Percentiles rank a stretch among this genome's conserved stretches.
phyloP scores from a whole-genome alignment of 2,329 filamentous ascomycete species.

The Clonostachys rhizophaga region DNA sequence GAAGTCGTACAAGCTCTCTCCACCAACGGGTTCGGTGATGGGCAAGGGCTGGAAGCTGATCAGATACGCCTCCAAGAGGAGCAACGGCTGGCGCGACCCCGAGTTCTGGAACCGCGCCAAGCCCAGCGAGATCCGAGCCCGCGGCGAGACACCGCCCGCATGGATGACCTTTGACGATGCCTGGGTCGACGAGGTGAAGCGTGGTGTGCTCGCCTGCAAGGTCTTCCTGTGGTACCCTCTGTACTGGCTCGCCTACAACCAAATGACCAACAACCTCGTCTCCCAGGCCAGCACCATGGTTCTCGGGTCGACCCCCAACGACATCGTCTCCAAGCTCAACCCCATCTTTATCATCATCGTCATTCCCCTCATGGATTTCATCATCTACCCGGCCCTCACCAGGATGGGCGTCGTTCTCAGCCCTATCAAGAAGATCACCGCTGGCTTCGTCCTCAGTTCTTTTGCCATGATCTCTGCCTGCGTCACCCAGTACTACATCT shows the following conservation, averaged over 20 bases:
- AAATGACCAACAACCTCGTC: constrained; percentile 56
- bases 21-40: constrained; percentile 69
- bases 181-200: constrained; percentile 75
- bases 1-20: constrained; percentile 54
- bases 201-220: constrained; percentile 64
- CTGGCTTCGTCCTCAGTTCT: constrained; percentile 64
- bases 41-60: constrained; percentile 62
- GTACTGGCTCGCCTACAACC: constrained; percentile 55
- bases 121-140: constrained; percentile 55
- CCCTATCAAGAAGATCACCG: constrained; percentile 71
- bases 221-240: constrained; percentile 69
- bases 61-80: constrained; percentile 52
- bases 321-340: constrained; percentile 71
- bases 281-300: constrained; percentile 64
- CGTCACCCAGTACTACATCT: constrained; percentile 59
- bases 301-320: constrained; percentile 70
- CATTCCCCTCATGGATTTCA: constrained; percentile 64
- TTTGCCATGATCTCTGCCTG: constrained; percentile 55
- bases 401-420: constrained; percentile 61
- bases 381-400: constrained; percentile 67
- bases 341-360: constrained; percentile 72
- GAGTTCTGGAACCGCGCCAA: constrained; percentile 65
- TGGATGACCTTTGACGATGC: constrained; percentile 84
- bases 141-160: constrained; percentile 39
- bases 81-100: constrained; percentile 62